phyloP scores from a whole-genome alignment of 176 grass and related monocot genomes.

The Aegilops longissima region DNA sequence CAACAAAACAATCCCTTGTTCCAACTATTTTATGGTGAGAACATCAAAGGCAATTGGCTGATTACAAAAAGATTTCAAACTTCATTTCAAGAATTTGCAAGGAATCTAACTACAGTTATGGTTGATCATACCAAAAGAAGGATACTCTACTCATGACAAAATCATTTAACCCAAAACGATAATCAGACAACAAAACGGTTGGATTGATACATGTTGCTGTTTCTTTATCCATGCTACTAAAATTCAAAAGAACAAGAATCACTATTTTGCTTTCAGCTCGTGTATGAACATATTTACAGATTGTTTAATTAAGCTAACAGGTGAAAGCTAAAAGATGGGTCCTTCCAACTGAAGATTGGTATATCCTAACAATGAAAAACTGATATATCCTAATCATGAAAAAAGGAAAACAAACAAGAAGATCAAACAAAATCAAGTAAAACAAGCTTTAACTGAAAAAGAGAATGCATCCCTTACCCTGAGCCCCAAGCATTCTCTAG shows the following conservation, averaged over 20 bases:
- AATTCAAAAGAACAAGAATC: background rate
- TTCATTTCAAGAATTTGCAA: background rate
- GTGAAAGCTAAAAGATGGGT: background rate
- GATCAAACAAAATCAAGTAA: slow-evolving; percentile 3
- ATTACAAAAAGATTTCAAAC: background rate
- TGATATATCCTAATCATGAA: background rate
- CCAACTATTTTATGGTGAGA: background rate
- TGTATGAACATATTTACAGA: background rate
- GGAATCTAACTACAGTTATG: background rate
- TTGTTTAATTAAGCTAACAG: background rate
- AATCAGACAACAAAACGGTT: background rate
- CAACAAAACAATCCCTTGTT: background rate
- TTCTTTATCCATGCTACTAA: background rate
- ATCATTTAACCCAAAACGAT: background rate
- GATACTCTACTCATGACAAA: background rate
- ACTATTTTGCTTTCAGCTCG: background rate
- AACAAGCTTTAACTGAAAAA: slow-evolving; percentile 22
- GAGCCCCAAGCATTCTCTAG: slow-evolving; percentile 91
- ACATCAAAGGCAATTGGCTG: background rate
- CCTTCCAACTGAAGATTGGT: slow-evolving; percentile 14
- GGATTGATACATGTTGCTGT: background rate
- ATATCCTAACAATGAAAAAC: background rate
- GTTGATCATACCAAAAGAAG: background rate
- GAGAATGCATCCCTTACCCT: slow-evolving; percentile 50
- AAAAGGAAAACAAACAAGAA: background rate